Percentiles rank a stretch among this genome's conserved stretches.
phyloP scores from a whole-genome alignment of 345 rosid genomes.

The Murraya paniculata region DNA sequence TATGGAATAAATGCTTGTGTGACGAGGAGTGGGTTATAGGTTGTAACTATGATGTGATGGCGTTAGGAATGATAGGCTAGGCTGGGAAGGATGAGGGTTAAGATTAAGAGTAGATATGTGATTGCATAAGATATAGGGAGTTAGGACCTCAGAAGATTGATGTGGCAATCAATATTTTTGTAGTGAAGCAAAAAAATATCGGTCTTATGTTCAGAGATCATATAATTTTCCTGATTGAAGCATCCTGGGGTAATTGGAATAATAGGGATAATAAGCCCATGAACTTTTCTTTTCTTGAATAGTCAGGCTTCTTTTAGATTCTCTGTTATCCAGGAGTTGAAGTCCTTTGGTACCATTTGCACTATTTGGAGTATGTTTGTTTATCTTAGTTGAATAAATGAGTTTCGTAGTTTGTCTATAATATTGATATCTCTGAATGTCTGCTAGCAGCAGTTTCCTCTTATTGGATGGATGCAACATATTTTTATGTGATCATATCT shows the following conservation, averaged over 20 bases:
- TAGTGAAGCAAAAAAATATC: neutral
- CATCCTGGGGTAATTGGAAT: neutral
- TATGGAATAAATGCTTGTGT: slow-evolving; percentile 42
- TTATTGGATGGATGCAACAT: neutral
- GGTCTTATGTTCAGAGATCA: neutral
- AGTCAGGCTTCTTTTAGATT: slow-evolving; percentile 13
- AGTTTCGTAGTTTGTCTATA: slow-evolving; percentile 7
- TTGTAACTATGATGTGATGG: slow-evolving; percentile 12
- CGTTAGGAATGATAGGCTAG: neutral
- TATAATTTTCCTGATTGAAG: slow-evolving; percentile 1
- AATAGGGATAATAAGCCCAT: neutral
- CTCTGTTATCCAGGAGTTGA: neutral
- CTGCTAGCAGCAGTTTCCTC: neutral
- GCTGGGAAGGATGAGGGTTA: slow-evolving; percentile 19
- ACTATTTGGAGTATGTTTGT: slow-evolving; percentile 9
- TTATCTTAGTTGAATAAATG: slow-evolving; percentile 17
- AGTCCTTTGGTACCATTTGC: slow-evolving; percentile 8
- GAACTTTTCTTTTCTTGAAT: slow-evolving; percentile 1
- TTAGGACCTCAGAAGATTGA: slow-evolving; percentile 9
- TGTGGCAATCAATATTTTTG: neutral
- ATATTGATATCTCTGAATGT: slow-evolving; percentile 20
- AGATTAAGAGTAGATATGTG: slow-evolving; percentile 11
- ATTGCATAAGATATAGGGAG: slow-evolving; percentile 15
- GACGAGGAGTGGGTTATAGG: slow-evolving; percentile 15
- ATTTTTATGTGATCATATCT: slow-evolving; percentile 5